A percentile compares a stretch with the other conserved stretches of the same genome.
phyloP scores from a whole-genome alignment of 352 stramenopile genomes.

The Phytophthora cactorum region DNA sequence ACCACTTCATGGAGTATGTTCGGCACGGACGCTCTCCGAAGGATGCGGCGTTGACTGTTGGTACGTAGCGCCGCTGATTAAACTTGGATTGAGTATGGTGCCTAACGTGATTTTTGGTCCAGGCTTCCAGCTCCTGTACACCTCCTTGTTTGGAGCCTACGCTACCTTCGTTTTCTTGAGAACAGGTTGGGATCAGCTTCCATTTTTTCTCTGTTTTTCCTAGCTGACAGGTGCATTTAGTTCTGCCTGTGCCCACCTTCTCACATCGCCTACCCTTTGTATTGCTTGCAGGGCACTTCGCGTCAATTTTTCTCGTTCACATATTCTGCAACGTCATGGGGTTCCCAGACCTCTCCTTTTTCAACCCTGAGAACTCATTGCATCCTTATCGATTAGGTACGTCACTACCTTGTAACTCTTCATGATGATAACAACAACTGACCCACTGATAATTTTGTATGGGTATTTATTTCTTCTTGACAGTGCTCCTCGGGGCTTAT shows the following conservation, averaged over 20 bases:
- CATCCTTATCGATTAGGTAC: constrained; percentile 79
- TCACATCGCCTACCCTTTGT: not conserved
- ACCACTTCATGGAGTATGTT: constrained; percentile 89
- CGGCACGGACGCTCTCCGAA: constrained; percentile 68
- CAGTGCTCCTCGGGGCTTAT: constrained; percentile 83
- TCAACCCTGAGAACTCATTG: constrained; percentile 77
- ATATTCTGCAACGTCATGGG: constrained; percentile 97
- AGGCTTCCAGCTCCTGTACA: constrained; percentile 96
- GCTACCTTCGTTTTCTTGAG: constrained; percentile 93
- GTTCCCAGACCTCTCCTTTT: constrained; percentile 90
- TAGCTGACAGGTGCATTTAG: not conserved
- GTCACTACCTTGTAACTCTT: not conserved
- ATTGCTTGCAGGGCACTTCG: constrained; percentile 73
- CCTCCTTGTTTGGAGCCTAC: constrained; percentile 96
- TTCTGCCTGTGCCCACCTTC: not conserved
- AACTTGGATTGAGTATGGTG: constrained; percentile 8
- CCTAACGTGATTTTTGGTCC: constrained; percentile 6
- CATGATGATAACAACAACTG: not conserved
- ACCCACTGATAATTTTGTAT: not conserved
- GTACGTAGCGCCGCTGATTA: constrained; percentile 36
- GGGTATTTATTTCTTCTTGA: constrained; percentile 7
- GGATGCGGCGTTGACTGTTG: constrained; percentile 80
- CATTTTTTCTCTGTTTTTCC: not conserved
- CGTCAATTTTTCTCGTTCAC: constrained; percentile 91
- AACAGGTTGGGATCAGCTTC: constrained; percentile 58